phyloP scores from a whole-genome alignment of 345 rosid species.

The Brassica rapa region DNA sequence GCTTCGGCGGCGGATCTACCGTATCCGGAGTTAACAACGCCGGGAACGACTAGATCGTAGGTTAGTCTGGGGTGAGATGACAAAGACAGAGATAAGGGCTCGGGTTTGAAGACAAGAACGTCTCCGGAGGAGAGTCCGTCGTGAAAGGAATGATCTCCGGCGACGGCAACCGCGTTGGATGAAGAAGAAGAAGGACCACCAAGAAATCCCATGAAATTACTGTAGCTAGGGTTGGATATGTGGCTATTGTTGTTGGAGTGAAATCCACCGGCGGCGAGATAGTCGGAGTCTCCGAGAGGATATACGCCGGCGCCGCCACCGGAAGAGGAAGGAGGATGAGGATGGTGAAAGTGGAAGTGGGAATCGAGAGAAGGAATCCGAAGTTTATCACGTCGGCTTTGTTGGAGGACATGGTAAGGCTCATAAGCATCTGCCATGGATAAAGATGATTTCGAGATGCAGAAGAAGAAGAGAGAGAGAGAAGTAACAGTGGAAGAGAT shows the following conservation, averaged over 20 bases:
- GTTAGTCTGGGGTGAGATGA: conserved; percentile 52
- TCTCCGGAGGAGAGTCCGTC: conserved; percentile 44
- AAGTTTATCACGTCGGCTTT: conserved; percentile 88
- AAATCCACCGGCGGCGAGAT: conserved; percentile 51
- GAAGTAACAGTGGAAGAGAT: conserved; percentile 54
- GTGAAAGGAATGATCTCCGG: conserved; percentile 44
- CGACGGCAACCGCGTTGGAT: conserved; percentile 30
- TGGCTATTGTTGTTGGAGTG: conserved; percentile 51
- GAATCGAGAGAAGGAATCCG: conserved; percentile 49
- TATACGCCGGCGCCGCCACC: conserved; percentile 42
- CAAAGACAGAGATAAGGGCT: conserved; percentile 65
- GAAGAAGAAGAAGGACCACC: conserved; percentile 40
- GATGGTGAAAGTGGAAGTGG: conserved; percentile 31
- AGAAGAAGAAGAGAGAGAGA: conserved; percentile 3
- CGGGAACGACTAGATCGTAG: conserved; percentile 31
- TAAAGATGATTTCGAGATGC: not conserved
- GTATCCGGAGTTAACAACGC: conserved; percentile 30
- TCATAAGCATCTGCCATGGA: conserved; percentile 67
- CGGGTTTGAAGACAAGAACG: conserved; percentile 56
- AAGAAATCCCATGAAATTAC: conserved; percentile 52
- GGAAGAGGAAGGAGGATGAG: conserved; percentile 29
- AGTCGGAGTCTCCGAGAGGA: conserved; percentile 59
- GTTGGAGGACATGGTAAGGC: conserved; percentile 92
- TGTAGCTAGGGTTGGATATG: conserved; percentile 49
- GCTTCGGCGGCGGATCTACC: conserved; percentile 33